Evolutionary conservation across 202 grass and related monocot species (phyloP).

Genomic region (Carex arenaria): DNA sequence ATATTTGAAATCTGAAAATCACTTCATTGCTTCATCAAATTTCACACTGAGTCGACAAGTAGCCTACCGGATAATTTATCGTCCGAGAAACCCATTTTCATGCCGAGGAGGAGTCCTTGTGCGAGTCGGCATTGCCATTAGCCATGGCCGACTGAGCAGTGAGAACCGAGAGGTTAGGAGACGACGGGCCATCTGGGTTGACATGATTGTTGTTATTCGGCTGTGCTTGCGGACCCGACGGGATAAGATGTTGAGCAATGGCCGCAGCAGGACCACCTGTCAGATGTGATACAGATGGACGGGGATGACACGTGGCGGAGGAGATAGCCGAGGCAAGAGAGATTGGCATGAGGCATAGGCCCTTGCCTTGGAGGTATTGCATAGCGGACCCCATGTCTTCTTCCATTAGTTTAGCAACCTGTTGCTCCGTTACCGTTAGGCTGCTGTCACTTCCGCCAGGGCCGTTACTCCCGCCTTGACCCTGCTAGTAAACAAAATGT

Average conservation of each 20-base stretch:
- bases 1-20: neutral
- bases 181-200: constrained; percentile 30
- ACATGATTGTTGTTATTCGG: constrained; percentile 11
- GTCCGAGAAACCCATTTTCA: constrained; percentile 29
- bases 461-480: constrained; percentile 11
- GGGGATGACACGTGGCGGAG: constrained; percentile 45
- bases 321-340: constrained; percentile 85
- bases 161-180: constrained; percentile 64
- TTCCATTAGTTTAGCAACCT: constrained; percentile 89
- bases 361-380: constrained; percentile 98
- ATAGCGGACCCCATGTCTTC: constrained; percentile 95
- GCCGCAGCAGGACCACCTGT: constrained; percentile 8
- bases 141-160: constrained; percentile 62
- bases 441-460: constrained; percentile 31
- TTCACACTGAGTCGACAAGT: neutral
- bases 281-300: constrained; percentile 22
- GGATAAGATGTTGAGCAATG: constrained; percentile 19
- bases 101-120: constrained; percentile 59
- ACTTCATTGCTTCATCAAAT: neutral
- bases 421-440: constrained; percentile 70
- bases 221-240: neutral
- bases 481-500: neutral
- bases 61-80: neutral
- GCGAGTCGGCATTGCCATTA: constrained; percentile 32
- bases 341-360: constrained; percentile 94